Base-by-base conservation (phyloP, 192 early-diverging fungal genomes). In the Backusella parvicylindrica region DNA sequence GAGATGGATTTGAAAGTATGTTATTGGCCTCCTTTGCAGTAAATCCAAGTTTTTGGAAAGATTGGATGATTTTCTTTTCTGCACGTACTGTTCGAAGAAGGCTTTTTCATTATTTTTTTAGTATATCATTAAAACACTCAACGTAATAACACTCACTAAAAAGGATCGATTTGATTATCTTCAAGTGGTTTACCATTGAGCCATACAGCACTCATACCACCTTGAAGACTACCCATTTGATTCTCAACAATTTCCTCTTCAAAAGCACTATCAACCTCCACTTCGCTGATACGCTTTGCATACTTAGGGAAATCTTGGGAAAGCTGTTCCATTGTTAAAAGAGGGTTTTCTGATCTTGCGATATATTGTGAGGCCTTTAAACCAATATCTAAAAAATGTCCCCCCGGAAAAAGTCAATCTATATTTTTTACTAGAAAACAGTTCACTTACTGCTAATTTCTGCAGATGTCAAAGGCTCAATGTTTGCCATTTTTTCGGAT, bases 301-400 rank as follows among this genome's bases (percentile, higher is more conserved):
- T 94, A 93, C 72, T 95, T 95, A 3, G 96, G 98, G 75, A 97
- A 93, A 78, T 97, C 89, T 77, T 95, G 95, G 6, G 91, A 80
- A 4, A 97, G 73, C 43, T 88, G 86, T 32, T 83, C 83, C 21
- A 99, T 81, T 6, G 91, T 81, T 1, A 77, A 72, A 6, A 99
- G 77, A 18, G 92, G 89, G 64, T 91, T 79, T 5, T 85, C 64
- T 0, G 91, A 83, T 32, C 80, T 41, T n/a, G 91, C 49, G 35
- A 97, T 84, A 77, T 92, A 90, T 67, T 94, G 90, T 13, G 91
- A 77, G 2, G 95, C 87, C 72, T 93, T 88, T n/a, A 94, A 47
- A 1, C 88, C 92, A 66, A 97, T 74, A 30, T 79, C 87, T 66
- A 56, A 56, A 80, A n/a, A n/a, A n/a, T n/a, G n/a, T 15, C 75